A percentile compares a stretch with the other conserved stretches of the same genome.
phyloP scores from a whole-genome alignment of 2,329 filamentous ascomycete species.

The Ophiocordyceps sinensis region DNA sequence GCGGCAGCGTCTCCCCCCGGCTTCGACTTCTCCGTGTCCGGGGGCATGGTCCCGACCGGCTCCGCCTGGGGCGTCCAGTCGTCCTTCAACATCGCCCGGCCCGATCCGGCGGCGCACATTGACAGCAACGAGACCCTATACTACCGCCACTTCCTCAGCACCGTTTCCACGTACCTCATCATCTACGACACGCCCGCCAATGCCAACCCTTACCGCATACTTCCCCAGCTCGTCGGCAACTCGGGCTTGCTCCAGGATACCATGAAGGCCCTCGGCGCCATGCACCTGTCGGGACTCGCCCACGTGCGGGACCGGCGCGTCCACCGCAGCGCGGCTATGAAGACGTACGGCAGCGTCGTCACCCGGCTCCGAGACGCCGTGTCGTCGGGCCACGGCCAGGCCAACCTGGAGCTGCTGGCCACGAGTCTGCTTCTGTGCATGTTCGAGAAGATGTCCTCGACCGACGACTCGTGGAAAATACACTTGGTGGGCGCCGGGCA shows the following conservation, averaged over 20 bases:
- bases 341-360: conserved; percentile 21
- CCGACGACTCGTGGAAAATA: conserved; percentile 19
- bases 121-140: conserved; percentile 14
- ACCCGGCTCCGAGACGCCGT: conserved; percentile 8
- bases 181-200: conserved; percentile 23
- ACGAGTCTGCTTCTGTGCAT: conserved; percentile 7
- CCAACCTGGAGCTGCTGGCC: conserved; percentile 11
- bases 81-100: background rate
- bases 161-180: conserved; percentile 26
- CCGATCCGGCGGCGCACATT: background rate
- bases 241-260: conserved; percentile 22
- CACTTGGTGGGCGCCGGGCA: conserved; percentile 22
- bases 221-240: conserved; percentile 26
- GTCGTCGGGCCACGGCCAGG: conserved; percentile 12
- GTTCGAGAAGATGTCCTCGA: conserved; percentile 5
- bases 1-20: background rate
- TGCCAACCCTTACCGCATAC: conserved; percentile 24
- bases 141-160: conserved; percentile 20
- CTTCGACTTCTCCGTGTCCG: conserved; percentile 13
- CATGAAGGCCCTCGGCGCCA: conserved; percentile 23
- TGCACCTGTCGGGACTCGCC: conserved; percentile 24
- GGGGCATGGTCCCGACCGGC: background rate
- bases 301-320: conserved; percentile 13
- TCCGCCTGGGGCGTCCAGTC: conserved; percentile 1
- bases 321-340: conserved; percentile 22